Evolutionary conservation across 2,329 filamentous ascomycete genomes (phyloP).

Genomic region (Penicillium sp.): DNA sequence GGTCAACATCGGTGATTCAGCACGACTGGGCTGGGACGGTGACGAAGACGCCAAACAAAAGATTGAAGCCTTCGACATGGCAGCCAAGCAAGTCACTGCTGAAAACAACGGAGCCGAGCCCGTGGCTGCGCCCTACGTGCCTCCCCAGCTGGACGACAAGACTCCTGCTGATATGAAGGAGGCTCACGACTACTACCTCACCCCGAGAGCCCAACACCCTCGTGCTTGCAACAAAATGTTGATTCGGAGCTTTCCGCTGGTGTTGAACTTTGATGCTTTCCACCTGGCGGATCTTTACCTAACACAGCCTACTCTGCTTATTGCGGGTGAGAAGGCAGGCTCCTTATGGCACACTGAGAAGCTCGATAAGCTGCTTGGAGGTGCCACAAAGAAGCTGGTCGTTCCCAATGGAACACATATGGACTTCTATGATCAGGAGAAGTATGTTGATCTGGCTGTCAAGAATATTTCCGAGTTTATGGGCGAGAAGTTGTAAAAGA

Average conservation of each 20-base stretch:
- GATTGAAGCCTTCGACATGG: background rate
- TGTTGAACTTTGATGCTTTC: constrained; percentile 15
- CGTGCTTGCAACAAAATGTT: constrained; percentile 12
- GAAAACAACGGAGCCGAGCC: background rate
- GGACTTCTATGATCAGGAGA: constrained; percentile 19
- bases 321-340: constrained; percentile 13
- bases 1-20: background rate
- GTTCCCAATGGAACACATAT: constrained; percentile 18
- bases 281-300: constrained; percentile 12
- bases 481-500: too few species aligned
- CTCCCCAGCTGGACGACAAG: background rate
- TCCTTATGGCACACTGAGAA: constrained; percentile 20
- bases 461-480: constrained; percentile 18
- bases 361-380: constrained; percentile 16
- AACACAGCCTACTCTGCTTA: constrained; percentile 13
- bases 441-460: constrained; percentile 17
- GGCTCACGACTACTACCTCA: background rate
- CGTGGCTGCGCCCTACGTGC: background rate
- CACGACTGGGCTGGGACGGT: background rate
- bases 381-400: constrained; percentile 17
- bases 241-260: background rate
- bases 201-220: constrained; percentile 3
- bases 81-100: background rate
- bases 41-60: too few species aligned
- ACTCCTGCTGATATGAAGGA: background rate